Conservation (phyloP, 768 basidiomycete genomes). For the Ramaria sp. region DNA sequence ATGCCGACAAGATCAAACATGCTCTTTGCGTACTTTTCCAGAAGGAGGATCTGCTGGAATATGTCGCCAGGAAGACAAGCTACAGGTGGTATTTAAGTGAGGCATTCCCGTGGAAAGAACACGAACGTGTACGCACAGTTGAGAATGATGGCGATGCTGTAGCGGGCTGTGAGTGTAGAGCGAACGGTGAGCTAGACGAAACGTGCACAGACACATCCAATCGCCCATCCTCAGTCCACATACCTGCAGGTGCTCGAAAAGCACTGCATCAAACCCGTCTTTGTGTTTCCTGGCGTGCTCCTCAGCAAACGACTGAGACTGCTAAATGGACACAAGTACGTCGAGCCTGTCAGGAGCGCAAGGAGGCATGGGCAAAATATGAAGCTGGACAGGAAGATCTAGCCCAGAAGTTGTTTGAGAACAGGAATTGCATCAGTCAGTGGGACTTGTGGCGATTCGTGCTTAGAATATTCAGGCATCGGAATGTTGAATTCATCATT, state of each 20-base stretch:
- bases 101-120: too few relatives aligned
- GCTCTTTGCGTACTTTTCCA: too few relatives aligned
- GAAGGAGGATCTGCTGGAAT: too few relatives aligned
- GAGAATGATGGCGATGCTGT: too few relatives aligned
- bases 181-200: too few relatives aligned
- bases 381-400: slow-evolving; percentile 87
- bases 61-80: too few relatives aligned
- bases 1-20: too few relatives aligned
- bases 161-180: too few relatives aligned
- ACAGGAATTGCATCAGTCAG: slow-evolving; percentile 53
- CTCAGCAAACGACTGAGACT: slow-evolving; percentile 61
- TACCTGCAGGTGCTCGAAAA: slow-evolving; percentile 88
- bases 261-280: slow-evolving; percentile 93
- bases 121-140: too few relatives aligned
- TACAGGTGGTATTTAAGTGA: too few relatives aligned
- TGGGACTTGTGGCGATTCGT: slow-evolving; percentile 96
- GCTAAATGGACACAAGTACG: slow-evolving; percentile 34
- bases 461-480: slow-evolving; percentile 83
- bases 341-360: slow-evolving; percentile 68
- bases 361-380: slow-evolving; percentile 88
- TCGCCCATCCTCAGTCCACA: too few relatives aligned
- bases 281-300: slow-evolving; percentile 86
- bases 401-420: slow-evolving; percentile 77
- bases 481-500: slow-evolving; percentile 91
- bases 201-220: too few relatives aligned